Evolutionary conservation across 345 rosid species (phyloP).

Genomic region (Turritis glabra): DNA sequence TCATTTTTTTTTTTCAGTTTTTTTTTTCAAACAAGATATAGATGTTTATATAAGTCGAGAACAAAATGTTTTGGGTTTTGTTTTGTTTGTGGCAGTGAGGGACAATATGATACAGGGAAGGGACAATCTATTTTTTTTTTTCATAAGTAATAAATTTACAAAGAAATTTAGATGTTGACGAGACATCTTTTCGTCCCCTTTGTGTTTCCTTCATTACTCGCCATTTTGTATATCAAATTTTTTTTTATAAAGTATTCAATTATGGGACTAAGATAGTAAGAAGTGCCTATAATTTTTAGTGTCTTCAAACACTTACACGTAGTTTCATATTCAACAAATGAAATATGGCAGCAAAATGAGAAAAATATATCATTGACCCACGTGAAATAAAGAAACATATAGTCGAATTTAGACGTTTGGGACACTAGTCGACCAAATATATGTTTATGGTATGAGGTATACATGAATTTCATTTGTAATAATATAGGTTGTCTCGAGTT

Average conservation of each 20-base stretch:
- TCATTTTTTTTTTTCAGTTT: not conserved
- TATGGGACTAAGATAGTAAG: conserved; percentile 8
- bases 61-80: conserved; percentile 21
- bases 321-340: conserved; percentile 11
- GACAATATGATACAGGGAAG: conserved; percentile 24
- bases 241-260: not conserved
- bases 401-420: not conserved
- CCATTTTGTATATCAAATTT: not conserved
- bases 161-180: conserved; percentile 29
- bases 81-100: conserved; percentile 28
- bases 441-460: too few relatives aligned
- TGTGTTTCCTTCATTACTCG: conserved; percentile 17
- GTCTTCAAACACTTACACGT: conserved; percentile 1
- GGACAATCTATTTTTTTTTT: not conserved
- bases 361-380: not conserved
- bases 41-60: too few relatives aligned
- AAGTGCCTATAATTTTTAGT: not conserved
- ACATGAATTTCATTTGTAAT: too few relatives aligned
- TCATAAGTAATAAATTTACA: not conserved
- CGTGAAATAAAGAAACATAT: not conserved
- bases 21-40: not conserved
- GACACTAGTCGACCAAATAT: not conserved
- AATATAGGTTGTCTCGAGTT: too few relatives aligned
- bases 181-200: conserved; percentile 28
- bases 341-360: not conserved